Base-by-base conservation (phyloP, 1,284 basidiomycete species). In the Rhodotorula sp. region DNA sequence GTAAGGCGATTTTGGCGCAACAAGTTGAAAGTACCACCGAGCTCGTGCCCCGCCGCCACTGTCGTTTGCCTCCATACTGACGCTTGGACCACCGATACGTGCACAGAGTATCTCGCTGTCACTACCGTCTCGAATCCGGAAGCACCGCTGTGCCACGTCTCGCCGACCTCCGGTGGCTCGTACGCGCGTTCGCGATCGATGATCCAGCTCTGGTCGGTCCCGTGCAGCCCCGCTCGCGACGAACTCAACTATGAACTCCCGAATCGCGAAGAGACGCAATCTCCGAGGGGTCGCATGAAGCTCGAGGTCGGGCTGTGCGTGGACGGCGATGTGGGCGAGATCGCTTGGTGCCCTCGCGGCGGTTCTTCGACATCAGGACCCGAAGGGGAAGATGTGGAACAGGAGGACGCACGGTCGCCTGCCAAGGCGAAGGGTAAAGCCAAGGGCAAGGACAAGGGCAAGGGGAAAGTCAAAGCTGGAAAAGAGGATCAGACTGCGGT, bases 291-390 rank as follows among this genome's bases (percentile, higher is more conserved):
- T 18, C 18, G 43, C 67, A 85, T 90, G 83, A 81, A 79, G 20
- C 91, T 91, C 75, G 91, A 90, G 77, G 84, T 92, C 83, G 87
- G 91, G 10, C 77, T 96, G 0, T 93, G 92, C 76, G 75, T 92
- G 8, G 88, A 92, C 26, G 63, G 71, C 1, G 85, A 86, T 39
- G 90, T 88, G 6, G 86, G 88, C 74, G 88, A 91, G 64, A 79
- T 93, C 23, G 91, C 89, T 81, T 97, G 93, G 93, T 94, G 92
- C 81, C 93, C 93, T 5, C 80, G 92, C 7, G 70, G 73, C 51
- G 73, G 74, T 15, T 34, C 43, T 0, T 29, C 20, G 8, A 7
- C 10, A 3, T 4, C 7, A 14, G 46, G 21, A 26, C 23, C 6
- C 7, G 58, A 23, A 15, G 14, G 14, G 43, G 39, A 46, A 26